Evolutionary conservation across 345 rosid species (phyloP).

Genomic region (Brassica napus): DNA sequence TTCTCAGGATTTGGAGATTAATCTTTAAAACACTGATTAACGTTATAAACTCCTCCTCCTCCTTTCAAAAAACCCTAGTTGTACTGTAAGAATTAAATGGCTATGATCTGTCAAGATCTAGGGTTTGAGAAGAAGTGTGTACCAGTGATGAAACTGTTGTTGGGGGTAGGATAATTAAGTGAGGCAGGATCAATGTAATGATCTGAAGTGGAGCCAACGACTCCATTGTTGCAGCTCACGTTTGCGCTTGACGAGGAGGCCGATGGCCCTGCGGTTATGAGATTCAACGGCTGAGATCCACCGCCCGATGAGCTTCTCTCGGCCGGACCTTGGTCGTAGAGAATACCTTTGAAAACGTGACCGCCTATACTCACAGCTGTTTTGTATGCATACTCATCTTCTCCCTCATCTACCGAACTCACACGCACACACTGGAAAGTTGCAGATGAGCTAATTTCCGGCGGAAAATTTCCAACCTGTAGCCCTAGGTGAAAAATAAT

Average conservation of each 20-base stretch:
- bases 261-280: constrained; percentile 46
- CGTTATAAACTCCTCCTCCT: background rate
- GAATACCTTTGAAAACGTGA: constrained; percentile 83
- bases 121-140: constrained; percentile 86
- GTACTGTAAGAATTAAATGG: constrained; percentile 20
- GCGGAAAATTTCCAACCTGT: constrained; percentile 65
- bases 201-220: constrained; percentile 38
- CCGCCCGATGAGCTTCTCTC: constrained; percentile 26
- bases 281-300: constrained; percentile 45
- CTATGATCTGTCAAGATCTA: constrained; percentile 51
- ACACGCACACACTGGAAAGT: constrained; percentile 73
- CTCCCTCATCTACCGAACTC: constrained; percentile 64
- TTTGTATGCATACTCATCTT: constrained; percentile 82
- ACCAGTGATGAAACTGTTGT: constrained; percentile 75
- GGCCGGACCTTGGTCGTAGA: constrained; percentile 75
- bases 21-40: background rate
- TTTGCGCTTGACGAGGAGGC: constrained; percentile 43
- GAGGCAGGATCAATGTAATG: constrained; percentile 31
- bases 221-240: constrained; percentile 37
- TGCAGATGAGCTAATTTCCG: constrained; percentile 65
- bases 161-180: constrained; percentile 64
- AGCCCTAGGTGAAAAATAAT: constrained; percentile 49
- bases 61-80: background rate
- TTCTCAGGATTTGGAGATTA: background rate
- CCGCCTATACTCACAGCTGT: constrained; percentile 85